Base-by-base conservation (phyloP, 192 early-diverging fungal species). In the Mortierella claussenii region DNA sequence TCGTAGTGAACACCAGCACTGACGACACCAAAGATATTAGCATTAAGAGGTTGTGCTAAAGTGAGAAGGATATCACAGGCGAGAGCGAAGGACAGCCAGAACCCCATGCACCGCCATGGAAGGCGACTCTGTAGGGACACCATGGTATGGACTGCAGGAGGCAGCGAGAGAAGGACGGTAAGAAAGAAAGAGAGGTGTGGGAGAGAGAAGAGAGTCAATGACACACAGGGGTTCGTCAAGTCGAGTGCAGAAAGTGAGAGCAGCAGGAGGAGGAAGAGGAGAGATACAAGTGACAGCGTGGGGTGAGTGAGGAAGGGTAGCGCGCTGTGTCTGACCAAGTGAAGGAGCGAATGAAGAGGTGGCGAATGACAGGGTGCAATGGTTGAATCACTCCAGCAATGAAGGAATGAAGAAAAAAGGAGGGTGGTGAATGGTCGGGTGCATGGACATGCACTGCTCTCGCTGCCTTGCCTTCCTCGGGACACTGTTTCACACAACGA, bases 1-100 rank as follows among this genome's bases (percentile, higher is more conserved):
- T 76, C 73, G 33, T 76, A 76, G 8, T 18, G 11, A 21, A 76
- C 58, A 24, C 26, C 32, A n/a, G 64, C 46, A 7, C 45, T 2
- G 34, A 42, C 15, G 37, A 55, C 32, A 2, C 64, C 59, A 62
- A 76, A 76, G 52, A 76, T 33, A 23, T 21, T 34, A 10, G 63
- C 73, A 6, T 59, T 31, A 27, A 33, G 36, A 18, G 48, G 31
- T 10, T 43, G 31, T 1, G 34, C 28, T 10, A 75, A 48, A 0
- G 23, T 17, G 6, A 44, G 5, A 18, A 74, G 42, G 0, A 65
- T 13, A 27, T 18, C 3, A 18, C 27, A 37, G 52, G 53, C 20
- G 30, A 68, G n/a, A 28, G 45, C 48, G 12, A 40, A 33, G 7
- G 49, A 28, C 15, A 31, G 21, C 34, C 66, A 54, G 49, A 11